These are phyloP conservation scores for Kazachstania psychrophila DNA, from an alignment of 805 yeast species.

Conservation along the genomic window DNA sequence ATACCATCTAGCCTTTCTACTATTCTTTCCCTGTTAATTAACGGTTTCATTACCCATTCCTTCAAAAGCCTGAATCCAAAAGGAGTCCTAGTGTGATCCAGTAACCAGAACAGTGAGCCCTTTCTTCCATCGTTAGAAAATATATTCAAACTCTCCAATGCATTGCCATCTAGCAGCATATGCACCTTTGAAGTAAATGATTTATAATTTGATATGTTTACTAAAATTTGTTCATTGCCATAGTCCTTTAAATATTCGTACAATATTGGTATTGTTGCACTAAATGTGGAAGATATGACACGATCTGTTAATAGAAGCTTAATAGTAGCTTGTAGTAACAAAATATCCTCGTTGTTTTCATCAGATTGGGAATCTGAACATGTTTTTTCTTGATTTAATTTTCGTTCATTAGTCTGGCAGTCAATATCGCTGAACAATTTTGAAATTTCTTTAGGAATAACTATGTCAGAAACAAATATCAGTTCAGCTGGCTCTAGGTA, in stretches of 20 bases:
- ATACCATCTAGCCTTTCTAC: constrained; percentile 57
- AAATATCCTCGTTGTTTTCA: too few species aligned
- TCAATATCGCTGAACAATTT: constrained; percentile 21
- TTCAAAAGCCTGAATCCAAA: constrained; percentile 63
- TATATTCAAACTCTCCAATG: constrained; percentile 66
- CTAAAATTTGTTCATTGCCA: constrained; percentile 47
- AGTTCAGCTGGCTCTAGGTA: constrained; percentile 76
- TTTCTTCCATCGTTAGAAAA: constrained; percentile 48
- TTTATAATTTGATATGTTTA: constrained; percentile 40
- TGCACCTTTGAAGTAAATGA: constrained; percentile 36
- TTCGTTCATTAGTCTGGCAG: not conserved
- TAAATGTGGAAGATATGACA: too few species aligned
- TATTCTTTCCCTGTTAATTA: constrained; percentile 45
- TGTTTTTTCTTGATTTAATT: not conserved
- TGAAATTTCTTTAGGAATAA: constrained; percentile 25
- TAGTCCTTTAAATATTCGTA: constrained; percentile 54
- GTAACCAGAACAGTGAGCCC: constrained; percentile 72
- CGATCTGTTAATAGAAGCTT: too few species aligned
- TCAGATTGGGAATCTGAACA: not conserved
- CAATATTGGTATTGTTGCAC: too few species aligned
- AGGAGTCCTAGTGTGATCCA: constrained; percentile 71
- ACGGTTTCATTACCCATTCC: constrained; percentile 71
- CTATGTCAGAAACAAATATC: constrained; percentile 22
- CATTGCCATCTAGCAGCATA: constrained; percentile 53
- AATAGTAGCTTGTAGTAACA: too few species aligned